Base-by-base conservation (phyloP, 148 eudicot species). In the Bassia scoparia region DNA sequence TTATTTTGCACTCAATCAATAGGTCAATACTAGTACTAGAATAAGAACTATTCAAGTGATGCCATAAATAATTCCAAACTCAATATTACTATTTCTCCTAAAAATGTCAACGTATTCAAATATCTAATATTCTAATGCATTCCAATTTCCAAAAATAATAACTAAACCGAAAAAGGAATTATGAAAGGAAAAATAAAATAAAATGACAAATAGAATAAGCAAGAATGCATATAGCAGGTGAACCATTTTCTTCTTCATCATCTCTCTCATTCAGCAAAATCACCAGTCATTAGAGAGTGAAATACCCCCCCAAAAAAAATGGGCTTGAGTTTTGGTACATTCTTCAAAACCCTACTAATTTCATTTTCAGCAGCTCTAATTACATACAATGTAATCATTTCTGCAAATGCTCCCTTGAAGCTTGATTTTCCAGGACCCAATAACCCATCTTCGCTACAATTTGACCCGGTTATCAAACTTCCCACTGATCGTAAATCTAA, bases 381-480 rank as follows among this genome's bases (percentile, higher is more conserved):
- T 77, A 92, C 97, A 11, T 95, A 95, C 89, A 95, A 95, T 85
- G 81, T 89, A 26, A 84, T 90, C 43, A 77, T 92, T 55, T 95
- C 99, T 3, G 83, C 94, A 23, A 90, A 89, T 69, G 88, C 92
- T 7, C 85, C 94, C 11, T 87, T 95, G 67, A 83, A 82, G 53
- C 89, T 83, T n/a, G 92, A 83, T 35, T 89, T 95, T 76, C 98
- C 98, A 3, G 91, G 87, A 4, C 84, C 86, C n/a, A 72, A 85
- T 18, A 63, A 63, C 67, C 67, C 67, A 2, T 67, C 72, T 43
- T 72, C 59, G 24, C 50, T 56, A 8, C 30, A 14, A 55, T 68
- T 77, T 21, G 93, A 94, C 82, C 98, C 98, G 1, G 79, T 90
- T 23, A 88, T 94, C 66, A 81, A 68, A 69, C 83, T 92, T 81